These are phyloP conservation scores for Xanthoceras sorbifolium DNA, from an alignment of 345 rosid species.

Conservation along the genomic window DNA sequence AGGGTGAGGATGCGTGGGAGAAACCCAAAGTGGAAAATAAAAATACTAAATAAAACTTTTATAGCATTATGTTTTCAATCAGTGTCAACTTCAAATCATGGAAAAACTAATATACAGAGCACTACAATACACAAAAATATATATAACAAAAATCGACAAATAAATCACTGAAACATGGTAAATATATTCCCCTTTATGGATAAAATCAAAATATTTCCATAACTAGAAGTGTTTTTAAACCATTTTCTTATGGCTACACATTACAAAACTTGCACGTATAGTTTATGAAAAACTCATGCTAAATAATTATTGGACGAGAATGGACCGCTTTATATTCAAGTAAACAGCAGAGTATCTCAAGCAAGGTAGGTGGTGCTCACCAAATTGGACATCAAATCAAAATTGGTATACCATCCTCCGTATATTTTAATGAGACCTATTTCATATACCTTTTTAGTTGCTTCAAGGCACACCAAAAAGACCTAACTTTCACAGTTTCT, in stretches of 20 bases:
- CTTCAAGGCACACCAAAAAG: not conserved
- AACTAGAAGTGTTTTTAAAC: not conserved
- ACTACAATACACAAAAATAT: no score
- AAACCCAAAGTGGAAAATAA: no score
- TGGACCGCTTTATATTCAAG: not conserved
- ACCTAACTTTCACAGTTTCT: not conserved
- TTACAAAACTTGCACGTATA: not conserved
- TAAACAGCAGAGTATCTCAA: not conserved
- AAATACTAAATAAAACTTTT: no score
- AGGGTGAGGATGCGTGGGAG: no score
- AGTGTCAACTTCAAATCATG: no score
- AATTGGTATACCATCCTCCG: not conserved
- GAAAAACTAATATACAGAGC: no score
- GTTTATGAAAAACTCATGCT: not conserved
- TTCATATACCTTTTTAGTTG: constrained; percentile 7
- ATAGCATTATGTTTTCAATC: no score
- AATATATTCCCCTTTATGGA: no score
- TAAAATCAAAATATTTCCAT: no score
- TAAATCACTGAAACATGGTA: not conserved
- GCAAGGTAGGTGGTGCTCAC: not conserved
- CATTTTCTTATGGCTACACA: not conserved
- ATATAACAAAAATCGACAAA: not conserved
- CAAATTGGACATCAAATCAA: not conserved
- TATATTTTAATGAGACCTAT: not conserved
- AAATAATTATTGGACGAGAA: no score